Percentiles rank a stretch among this genome's conserved stretches.
These are phyloP conservation scores for Fraxinus cuspidata DNA, from an alignment of 257 asterid genomes.

Conservation along the genomic window DNA sequence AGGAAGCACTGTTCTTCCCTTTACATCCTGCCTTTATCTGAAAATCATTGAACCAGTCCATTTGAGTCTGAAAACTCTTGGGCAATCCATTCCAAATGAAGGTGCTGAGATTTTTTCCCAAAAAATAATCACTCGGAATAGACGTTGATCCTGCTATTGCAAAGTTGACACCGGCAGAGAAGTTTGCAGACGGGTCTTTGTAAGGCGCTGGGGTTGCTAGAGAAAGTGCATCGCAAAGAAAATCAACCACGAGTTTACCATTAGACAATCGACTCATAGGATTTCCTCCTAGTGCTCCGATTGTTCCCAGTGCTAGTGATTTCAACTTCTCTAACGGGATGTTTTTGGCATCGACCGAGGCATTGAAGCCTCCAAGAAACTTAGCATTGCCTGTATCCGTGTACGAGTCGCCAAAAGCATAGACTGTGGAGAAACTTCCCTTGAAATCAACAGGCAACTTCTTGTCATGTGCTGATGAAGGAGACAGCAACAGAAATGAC, in stretches of 20 bases:
- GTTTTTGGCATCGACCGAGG: neutral
- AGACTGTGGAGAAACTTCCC: conserved; percentile 41
- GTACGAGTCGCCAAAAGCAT: conserved; percentile 51
- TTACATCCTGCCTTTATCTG: conserved; percentile 26
- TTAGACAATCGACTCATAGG: conserved; percentile 21
- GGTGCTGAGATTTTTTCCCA: conserved; percentile 13
- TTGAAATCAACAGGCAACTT: conserved; percentile 5
- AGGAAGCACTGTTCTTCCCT: conserved; percentile 12
- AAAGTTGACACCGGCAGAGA: conserved; percentile 36
- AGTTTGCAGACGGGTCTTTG: conserved; percentile 27
- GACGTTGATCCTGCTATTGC: conserved; percentile 49
- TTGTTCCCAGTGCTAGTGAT: neutral
- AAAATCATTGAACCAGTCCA: conserved; percentile 45
- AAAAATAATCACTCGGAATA: conserved; percentile 26
- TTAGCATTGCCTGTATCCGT: conserved; percentile 44
- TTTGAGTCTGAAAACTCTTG: conserved; percentile 38
- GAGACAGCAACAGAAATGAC: conserved; percentile 29
- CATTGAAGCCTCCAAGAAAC: conserved; percentile 24
- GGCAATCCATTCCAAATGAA: conserved; percentile 38
- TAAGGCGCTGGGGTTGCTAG: conserved; percentile 36
- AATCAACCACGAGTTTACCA: conserved; percentile 41
- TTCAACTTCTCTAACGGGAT: neutral
- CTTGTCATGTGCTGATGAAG: conserved; percentile 14
- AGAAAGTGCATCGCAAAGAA: conserved; percentile 36
- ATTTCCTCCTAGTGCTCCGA: neutral